A percentile compares a stretch with the other conserved stretches of the same genome.
Evolutionary conservation across 352 stramenopile genomes (phyloP).

Genomic region (Phytophthora fragariaefolia): DNA sequence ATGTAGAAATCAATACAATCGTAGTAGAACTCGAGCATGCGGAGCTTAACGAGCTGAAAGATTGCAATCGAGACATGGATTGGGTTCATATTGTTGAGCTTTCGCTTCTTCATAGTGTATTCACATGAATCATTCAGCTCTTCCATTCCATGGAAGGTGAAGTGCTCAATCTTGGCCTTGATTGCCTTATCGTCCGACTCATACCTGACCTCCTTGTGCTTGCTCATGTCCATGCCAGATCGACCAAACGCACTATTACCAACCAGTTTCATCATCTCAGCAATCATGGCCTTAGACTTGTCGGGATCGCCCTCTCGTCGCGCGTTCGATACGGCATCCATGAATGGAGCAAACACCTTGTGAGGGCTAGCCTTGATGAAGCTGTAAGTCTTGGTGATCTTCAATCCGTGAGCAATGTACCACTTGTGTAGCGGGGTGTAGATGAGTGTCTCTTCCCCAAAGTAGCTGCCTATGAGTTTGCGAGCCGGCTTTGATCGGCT

Average conservation of each 20-base stretch:
- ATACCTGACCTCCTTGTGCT: constrained; percentile 8
- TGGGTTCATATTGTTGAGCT: constrained; percentile 9
- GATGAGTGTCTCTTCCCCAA: constrained; percentile 44
- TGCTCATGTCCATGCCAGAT: constrained; percentile 13
- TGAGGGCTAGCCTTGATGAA: no score
- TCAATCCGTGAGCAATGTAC: constrained; percentile 41
- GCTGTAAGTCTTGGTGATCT: constrained; percentile 33
- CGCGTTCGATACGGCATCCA: constrained; percentile 32
- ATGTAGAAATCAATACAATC: background rate
- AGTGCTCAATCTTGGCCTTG: constrained; percentile 9
- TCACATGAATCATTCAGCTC: constrained; percentile 11
- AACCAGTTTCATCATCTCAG: no score
- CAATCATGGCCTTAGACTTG: constrained; percentile 23
- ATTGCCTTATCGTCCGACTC: constrained; percentile 8
- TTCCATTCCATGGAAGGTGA: constrained; percentile 3
- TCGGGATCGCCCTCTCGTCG: constrained; percentile 35
- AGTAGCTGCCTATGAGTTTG: constrained; percentile 44
- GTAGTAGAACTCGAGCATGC: constrained; percentile 2
- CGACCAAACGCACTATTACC: constrained; percentile 6
- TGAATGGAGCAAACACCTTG: constrained; percentile 32
- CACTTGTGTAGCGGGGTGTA: constrained; percentile 45
- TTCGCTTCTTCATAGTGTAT: constrained; percentile 11
- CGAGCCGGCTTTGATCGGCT: constrained; percentile 7
- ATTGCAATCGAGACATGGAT: constrained; percentile 15
- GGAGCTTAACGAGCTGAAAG: no score